phyloP scores from a whole-genome alignment of 1,284 basidiomycete species.

The Coniophora puteana region DNA sequence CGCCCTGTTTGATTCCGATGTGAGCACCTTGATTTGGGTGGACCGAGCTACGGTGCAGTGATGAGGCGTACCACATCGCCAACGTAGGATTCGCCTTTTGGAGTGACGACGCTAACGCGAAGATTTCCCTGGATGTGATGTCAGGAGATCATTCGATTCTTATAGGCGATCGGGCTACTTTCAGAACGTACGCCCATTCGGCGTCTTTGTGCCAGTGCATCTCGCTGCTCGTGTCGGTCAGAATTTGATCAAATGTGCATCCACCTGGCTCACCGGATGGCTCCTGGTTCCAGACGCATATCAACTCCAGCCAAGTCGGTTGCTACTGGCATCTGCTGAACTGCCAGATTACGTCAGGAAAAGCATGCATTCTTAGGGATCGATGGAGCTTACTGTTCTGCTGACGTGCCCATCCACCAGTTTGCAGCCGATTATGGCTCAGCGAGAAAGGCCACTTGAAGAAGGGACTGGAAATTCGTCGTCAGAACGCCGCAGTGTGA shows the following conservation, averaged over 20 bases:
- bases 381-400: slow-evolving; percentile 48
- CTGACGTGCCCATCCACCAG: slow-evolving; percentile 72
- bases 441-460: slow-evolving; percentile 72
- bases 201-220: slow-evolving; percentile 72
- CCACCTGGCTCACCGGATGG: slow-evolving; percentile 54
- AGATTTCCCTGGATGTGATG: slow-evolving; percentile 44
- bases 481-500: slow-evolving; percentile 1
- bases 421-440: slow-evolving; percentile 65
- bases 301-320: slow-evolving; percentile 66
- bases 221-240: slow-evolving; percentile 51
- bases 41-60: too few relatives aligned
- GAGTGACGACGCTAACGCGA: slow-evolving; percentile 59
- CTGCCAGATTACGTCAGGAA: slow-evolving; percentile 28
- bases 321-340: slow-evolving; percentile 58
- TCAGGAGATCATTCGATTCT: background rate
- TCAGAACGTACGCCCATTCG: slow-evolving; percentile 72
- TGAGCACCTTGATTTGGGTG: too few relatives aligned
- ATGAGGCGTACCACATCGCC: slow-evolving; percentile 44
- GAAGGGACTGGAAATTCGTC: slow-evolving; percentile 37
- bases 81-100: slow-evolving; percentile 59
- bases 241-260: background rate
- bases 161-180: slow-evolving; percentile 30
- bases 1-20: slow-evolving; percentile 20
- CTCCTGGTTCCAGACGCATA: slow-evolving; percentile 65
- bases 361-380: background rate